Conservation (phyloP, 345 rosid genomes). For the Eucalyptus fibrosa region DNA sequence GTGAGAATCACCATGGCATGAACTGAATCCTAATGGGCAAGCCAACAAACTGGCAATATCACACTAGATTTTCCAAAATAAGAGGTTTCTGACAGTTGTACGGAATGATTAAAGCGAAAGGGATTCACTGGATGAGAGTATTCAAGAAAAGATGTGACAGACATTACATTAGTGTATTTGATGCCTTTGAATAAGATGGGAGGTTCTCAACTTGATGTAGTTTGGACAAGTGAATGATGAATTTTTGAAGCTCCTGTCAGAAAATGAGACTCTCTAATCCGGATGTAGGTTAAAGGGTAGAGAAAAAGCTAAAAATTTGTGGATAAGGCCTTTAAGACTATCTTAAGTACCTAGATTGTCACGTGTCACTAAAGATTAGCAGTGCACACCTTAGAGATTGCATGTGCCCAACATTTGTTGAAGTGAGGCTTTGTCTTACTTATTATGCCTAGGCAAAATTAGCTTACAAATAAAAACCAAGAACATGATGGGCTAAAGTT, state of each 20-base stretch:
- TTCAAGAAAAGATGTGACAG: background rate
- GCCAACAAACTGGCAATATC: background rate
- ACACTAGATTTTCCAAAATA: background rate
- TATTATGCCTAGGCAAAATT: background rate
- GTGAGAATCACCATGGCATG: background rate
- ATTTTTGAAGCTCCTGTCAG: background rate
- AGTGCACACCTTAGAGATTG: background rate
- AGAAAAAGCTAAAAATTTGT: background rate
- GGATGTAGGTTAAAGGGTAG: background rate
- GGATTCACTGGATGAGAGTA: background rate
- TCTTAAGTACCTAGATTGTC: background rate
- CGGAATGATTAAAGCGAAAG: background rate
- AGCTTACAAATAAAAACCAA: background rate
- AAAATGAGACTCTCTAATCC: background rate
- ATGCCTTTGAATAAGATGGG: background rate
- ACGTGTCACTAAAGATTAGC: background rate
- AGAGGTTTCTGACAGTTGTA: background rate
- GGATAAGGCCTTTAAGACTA: background rate
- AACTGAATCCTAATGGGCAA: background rate
- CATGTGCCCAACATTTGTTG: background rate
- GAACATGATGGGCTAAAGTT: background rate
- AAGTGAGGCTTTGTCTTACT: background rate
- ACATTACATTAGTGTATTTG: background rate
- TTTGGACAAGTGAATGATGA: background rate
- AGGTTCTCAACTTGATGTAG: background rate